Evolutionary conservation across 2,329 filamentous ascomycete genomes (phyloP), one percentile per base, ranked within the genome.

Genomic region (Fusarium musae): DNA sequence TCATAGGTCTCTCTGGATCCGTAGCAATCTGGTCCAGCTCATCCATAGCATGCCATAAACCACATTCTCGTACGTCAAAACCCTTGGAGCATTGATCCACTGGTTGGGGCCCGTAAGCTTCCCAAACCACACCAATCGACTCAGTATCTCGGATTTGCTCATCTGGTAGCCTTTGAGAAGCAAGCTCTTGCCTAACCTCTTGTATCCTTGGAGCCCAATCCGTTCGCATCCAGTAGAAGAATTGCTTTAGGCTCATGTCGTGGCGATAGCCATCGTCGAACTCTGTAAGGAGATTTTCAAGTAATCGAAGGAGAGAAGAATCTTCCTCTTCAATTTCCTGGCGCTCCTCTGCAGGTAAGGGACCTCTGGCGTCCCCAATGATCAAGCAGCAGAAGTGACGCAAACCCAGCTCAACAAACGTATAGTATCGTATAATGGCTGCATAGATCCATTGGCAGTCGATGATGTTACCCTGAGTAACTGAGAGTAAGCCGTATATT

Each of bases 231-330:
- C 16, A 52, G 4, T 5, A 4, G 1, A 52, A 52, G 2, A 52
- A 52, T 0, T 23, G n/a, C 0, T 15, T n/a, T 0, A 32, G 1
- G 0, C 3, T 17, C 4, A 34, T 12, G 1, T 23, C 28, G 0
- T 12, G 28, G 10, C 3, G 1, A 49, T 0, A 1, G 0, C 1
- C 1, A 1, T 12, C 4, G 9, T 49, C 21, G 7, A 49, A 49
- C 6, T 34, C 47, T 23, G 3, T 0, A 3, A 52, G 1, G 5
- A 52, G 32, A 10, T 0, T 26, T 3, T 26, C 8, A 0, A 52
- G 19, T 0, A 19, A 2, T 26, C 1, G 8, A 15, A 52, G 32
- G 4, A 36, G 9, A 3, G 2, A 19, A 8, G 6, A 21, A 4
- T 52, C 6, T 11, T 52, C 32, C 6, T 52, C 32, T 52, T 21